Percentiles rank a stretch among this genome's conserved stretches.
Conservation (phyloP, 768 basidiomycete genomes). For the Dioszegia crocea region DNA sequence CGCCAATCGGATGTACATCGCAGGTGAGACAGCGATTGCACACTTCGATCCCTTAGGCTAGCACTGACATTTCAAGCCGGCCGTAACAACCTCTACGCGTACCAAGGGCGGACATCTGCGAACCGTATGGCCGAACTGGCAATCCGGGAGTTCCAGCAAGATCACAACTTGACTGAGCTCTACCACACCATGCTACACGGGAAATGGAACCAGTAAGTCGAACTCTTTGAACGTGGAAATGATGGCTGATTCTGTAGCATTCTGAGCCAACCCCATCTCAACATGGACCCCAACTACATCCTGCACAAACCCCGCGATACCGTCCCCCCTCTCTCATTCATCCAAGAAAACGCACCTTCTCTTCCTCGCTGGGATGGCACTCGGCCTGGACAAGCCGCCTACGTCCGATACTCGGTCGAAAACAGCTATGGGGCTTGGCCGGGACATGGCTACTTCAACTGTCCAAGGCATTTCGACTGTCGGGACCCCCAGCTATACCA, state of each 20-base stretch:
- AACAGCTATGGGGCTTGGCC: slow-evolving; percentile 64
- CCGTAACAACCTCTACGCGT: slow-evolving; percentile 60
- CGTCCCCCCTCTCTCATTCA: slow-evolving; percentile 41
- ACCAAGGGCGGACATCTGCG: slow-evolving; percentile 62
- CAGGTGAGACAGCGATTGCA: slow-evolving; percentile 48
- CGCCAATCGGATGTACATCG: slow-evolving; percentile 59
- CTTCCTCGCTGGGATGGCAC: slow-evolving; percentile 53
- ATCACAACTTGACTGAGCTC: slow-evolving; percentile 60
- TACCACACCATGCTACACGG: slow-evolving; percentile 62
- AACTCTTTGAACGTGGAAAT: not conserved
- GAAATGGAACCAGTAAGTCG: slow-evolving; percentile 62
- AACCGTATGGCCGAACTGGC: slow-evolving; percentile 60
- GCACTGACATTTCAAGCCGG: slow-evolving; percentile 48
- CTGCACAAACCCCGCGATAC: slow-evolving; percentile 65
- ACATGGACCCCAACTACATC: slow-evolving; percentile 53
- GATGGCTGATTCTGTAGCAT: not conserved
- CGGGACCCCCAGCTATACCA: slow-evolving; percentile 51
- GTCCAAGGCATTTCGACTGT: slow-evolving; percentile 49
- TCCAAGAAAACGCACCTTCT: slow-evolving; percentile 57
- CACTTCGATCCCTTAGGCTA: too few species aligned
- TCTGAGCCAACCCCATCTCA: slow-evolving; percentile 25
- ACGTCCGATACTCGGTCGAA: slow-evolving; percentile 64
- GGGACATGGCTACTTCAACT: slow-evolving; percentile 64
- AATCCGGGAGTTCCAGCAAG: slow-evolving; percentile 59
- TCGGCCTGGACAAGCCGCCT: slow-evolving; percentile 53